Evolutionary conservation across 1,284 basidiomycete species (phyloP).

Genomic region (Ganoderma sp.): DNA sequence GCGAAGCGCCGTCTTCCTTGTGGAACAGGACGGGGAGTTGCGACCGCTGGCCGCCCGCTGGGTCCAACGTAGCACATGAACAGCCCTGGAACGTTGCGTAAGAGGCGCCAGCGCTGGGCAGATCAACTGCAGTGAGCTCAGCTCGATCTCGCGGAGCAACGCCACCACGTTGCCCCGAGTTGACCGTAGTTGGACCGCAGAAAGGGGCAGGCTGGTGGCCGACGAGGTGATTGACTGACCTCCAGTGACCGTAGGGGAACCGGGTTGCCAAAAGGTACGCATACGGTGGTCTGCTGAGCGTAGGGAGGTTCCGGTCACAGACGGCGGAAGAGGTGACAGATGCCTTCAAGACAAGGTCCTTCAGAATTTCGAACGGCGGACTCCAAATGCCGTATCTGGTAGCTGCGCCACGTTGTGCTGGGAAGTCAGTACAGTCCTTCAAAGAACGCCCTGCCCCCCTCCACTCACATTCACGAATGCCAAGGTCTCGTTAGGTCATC

Average conservation of each 20-base stretch:
- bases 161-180: background rate
- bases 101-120: constrained; percentile 6
- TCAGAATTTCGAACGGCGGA: background rate
- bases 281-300: background rate
- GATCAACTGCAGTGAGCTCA: background rate
- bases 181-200: background rate
- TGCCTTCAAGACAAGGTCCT: background rate
- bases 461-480: background rate
- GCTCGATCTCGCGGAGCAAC: background rate
- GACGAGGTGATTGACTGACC: background rate
- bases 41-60: constrained; percentile 4
- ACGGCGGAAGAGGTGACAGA: background rate
- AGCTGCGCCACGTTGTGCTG: background rate
- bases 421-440: background rate
- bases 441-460: background rate
- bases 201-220: background rate
- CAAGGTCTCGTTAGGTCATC: too few species aligned
- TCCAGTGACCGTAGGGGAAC: background rate
- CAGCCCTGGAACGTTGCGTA: background rate
- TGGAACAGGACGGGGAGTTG: constrained; percentile 7
- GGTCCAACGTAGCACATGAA: background rate
- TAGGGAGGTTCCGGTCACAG: background rate
- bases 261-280: background rate
- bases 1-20: background rate
- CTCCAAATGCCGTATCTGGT: background rate